Percentiles rank a stretch among this genome's conserved stretches.
Conservation (phyloP, 1,284 basidiomycete genomes). For the Naganishia cerealis region DNA sequence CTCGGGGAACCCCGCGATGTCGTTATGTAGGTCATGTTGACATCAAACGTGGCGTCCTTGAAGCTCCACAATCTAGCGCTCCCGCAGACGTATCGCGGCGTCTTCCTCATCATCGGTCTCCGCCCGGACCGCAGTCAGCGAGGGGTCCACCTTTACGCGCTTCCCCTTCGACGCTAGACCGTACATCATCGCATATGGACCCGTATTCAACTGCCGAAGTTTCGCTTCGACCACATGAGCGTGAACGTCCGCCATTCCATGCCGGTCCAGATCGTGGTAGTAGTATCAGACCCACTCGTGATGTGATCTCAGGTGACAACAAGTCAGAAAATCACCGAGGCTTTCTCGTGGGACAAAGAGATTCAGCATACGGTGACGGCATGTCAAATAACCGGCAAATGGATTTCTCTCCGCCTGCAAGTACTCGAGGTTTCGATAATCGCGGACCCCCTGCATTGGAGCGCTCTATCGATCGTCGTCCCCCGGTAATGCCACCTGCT, state of each 20-base stretch:
- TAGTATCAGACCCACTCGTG: background rate
- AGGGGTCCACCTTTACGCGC: background rate
- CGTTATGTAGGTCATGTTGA: slow-evolving; percentile 23
- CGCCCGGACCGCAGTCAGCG: background rate
- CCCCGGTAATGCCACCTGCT: background rate
- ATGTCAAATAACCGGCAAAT: background rate
- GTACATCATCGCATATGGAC: background rate
- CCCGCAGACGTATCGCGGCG: background rate
- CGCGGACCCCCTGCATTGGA: background rate
- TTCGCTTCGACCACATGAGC: background rate
- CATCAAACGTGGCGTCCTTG: background rate
- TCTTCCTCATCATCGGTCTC: background rate
- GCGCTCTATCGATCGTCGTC: background rate
- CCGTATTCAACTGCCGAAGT: background rate
- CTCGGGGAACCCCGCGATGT: slow-evolving; percentile 7
- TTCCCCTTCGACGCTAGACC: background rate
- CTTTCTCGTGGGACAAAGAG: background rate
- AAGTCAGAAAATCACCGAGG: background rate
- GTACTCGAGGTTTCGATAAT: background rate
- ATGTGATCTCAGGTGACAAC: background rate
- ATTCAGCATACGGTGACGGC: background rate
- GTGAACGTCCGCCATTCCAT: background rate
- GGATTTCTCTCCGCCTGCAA: background rate
- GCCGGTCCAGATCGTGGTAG: background rate
- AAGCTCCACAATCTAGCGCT: background rate